These are phyloP conservation scores for Penicillium concentricum DNA, from an alignment of 2,329 filamentous ascomycete genomes.

Conservation along the genomic window DNA sequence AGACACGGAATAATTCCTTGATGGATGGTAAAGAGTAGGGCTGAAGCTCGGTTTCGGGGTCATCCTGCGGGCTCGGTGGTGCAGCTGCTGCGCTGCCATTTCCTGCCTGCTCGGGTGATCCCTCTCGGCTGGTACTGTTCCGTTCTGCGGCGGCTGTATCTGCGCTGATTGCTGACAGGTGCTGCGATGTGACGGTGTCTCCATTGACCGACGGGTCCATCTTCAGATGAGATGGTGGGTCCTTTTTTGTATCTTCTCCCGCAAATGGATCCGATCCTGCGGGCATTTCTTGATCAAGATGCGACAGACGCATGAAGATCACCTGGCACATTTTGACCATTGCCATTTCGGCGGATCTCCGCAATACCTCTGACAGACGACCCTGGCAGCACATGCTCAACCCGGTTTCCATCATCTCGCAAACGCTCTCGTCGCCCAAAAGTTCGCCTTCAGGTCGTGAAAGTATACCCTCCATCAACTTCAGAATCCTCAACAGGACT, in stretches of 20 bases:
- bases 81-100: conserved; percentile 34
- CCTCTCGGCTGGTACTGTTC: conserved; percentile 34
- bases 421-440: conserved; percentile 96
- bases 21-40: conserved; percentile 95
- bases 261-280: conserved; percentile 65
- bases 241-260: conserved; percentile 51
- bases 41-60: conserved; percentile 60
- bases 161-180: conserved; percentile 42
- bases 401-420: conserved; percentile 98
- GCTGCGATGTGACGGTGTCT: conserved; percentile 57
- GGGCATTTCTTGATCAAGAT: conserved; percentile 73
- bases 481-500: conserved; percentile 87
- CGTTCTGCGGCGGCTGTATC: conserved; percentile 37
- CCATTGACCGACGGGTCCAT: conserved; percentile 78
- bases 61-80: conserved; percentile 41
- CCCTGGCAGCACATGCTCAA: conserved; percentile 96
- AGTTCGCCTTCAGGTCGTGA: conserved; percentile 89
- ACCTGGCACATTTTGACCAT: conserved; percentile 99
- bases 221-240: conserved; percentile 72
- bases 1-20: conserved; percentile 85
- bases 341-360: conserved; percentile 88
- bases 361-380: conserved; percentile 83
- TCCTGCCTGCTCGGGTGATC: conserved; percentile 31
- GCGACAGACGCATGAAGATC: conserved; percentile 90
- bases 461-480: conserved; percentile 98